Conservation (phyloP, 345 rosid genomes). For the Firmiana major region DNA sequence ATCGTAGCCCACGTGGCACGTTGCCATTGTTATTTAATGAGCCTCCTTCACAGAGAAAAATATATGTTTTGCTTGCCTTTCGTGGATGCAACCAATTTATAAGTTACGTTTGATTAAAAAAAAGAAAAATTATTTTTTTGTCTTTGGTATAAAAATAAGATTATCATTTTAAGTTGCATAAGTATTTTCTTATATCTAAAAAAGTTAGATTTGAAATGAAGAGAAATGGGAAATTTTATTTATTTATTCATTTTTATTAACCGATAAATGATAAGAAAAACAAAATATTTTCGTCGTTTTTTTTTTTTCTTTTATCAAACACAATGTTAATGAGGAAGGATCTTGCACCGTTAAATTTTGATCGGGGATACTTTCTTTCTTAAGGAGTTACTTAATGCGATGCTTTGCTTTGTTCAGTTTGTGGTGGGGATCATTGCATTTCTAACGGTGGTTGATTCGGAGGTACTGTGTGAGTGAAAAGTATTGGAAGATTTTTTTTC, state of each 20-base stretch:
- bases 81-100: not conserved
- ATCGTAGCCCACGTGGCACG: constrained; percentile 5
- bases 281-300: no score
- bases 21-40: not conserved
- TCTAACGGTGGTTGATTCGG: not conserved
- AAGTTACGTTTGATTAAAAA: no score
- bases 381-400: no score
- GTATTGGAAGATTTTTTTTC: not conserved
- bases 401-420: not conserved
- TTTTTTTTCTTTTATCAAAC: no score
- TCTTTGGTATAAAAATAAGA: no score
- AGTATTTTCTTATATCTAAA: no score
- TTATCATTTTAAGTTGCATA: no score
- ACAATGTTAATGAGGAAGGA: not conserved
- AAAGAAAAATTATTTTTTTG: no score
- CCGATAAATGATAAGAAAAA: no score
- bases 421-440: not conserved
- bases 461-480: not conserved
- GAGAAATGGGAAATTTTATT: no score
- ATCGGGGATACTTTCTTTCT: not conserved
- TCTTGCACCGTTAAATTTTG: not conserved
- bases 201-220: no score
- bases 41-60: not conserved
- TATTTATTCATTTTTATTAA: no score
- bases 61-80: not conserved